A percentile compares a stretch with the other conserved stretches of the same genome.
These are phyloP conservation scores for Leishmania gerbilli DNA, from an alignment of 208 protist species.

Conservation along the genomic window DNA sequence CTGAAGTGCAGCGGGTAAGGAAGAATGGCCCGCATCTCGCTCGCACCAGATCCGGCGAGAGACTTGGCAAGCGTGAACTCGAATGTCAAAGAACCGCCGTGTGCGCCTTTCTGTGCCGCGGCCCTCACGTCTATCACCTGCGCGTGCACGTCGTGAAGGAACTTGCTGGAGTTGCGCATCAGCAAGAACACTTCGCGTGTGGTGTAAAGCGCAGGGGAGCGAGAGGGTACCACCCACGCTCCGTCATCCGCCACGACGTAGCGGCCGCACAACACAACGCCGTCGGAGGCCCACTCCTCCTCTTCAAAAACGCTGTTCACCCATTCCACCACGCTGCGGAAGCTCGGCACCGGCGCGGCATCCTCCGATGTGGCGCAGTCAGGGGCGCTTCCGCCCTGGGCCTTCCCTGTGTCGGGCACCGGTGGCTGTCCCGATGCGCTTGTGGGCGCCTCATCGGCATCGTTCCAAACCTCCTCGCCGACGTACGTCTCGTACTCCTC, in stretches of 20 bases:
- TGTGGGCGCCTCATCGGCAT: neutral
- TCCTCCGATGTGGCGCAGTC: neutral
- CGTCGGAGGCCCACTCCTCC: conserved; percentile 36
- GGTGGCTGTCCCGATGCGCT: neutral
- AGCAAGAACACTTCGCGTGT: conserved; percentile 75
- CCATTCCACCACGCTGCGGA: conserved; percentile 67
- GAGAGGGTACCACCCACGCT: conserved; percentile 74
- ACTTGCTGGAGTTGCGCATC: conserved; percentile 84
- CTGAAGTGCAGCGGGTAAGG: conserved; percentile 49
- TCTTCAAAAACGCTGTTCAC: conserved; percentile 34
- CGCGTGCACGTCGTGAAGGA: conserved; percentile 62
- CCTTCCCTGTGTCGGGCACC: neutral
- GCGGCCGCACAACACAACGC: conserved; percentile 79
- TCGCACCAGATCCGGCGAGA: conserved; percentile 48
- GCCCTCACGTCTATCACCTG: conserved; percentile 31
- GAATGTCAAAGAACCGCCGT: conserved; percentile 7
- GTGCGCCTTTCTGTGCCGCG: neutral
- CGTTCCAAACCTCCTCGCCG: conserved; percentile 76
- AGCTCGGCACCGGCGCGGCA: conserved; percentile 21
- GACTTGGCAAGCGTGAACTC: conserved; percentile 69
- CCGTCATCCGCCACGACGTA: conserved; percentile 82
- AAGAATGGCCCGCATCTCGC: conserved; percentile 74
- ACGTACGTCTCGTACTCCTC: conserved; percentile 83
- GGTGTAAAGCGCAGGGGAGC: conserved; percentile 46
- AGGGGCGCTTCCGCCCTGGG: neutral